Base-by-base conservation (phyloP, 2,329 filamentous ascomycete species). In the Pleomassaria siparia region DNA sequence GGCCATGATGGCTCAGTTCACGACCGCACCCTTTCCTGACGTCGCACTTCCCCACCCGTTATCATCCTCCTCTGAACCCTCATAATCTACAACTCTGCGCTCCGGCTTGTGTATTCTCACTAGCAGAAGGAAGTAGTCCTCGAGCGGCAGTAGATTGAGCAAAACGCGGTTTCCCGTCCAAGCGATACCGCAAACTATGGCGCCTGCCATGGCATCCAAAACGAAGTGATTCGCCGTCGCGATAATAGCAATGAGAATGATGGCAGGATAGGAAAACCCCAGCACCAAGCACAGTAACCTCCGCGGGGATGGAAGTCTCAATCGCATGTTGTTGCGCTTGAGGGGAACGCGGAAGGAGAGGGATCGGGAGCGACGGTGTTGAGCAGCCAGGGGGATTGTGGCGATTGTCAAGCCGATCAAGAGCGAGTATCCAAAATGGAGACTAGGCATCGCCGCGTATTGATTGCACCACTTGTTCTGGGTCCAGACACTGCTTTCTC, bases 341-440 rank as follows among this genome's bases (percentile, higher is more conserved):
- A 43, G 30, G 12, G 55, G 60, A 2, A 70, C 55, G 44, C 73
- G 61, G 15, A 74, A 37, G 25, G 60, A 53, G 40, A 70, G 21
- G 32, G 66, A 56, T 46, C 40, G 54, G 1, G 75, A 75, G 8
- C 74, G 74, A 15, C 74, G 67, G 44, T 83, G 79, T 18, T 79
- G 73, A 20, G 79, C 75, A 9, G 78, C 71, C 1, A 88, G 73
- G 1, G 86, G 86, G 39, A 88, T 80, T 1, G 81, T 82, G 56
- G 82, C 80, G 47, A 89, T 78, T 3, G 86, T 89, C 11, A 89
- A 70, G 7, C 86, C 86, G 61, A 89, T 84, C 59, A 89, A 79
- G 24, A 89, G 79, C 3, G 84, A 86, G 72, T 89, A 89, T 2
- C 86, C 86, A 61, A 89, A 89, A 66, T 89, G 86, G 13, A 89